phyloP scores from a whole-genome alignment of 2,329 filamentous ascomycete species.

The Arachnomyces sp. region DNA sequence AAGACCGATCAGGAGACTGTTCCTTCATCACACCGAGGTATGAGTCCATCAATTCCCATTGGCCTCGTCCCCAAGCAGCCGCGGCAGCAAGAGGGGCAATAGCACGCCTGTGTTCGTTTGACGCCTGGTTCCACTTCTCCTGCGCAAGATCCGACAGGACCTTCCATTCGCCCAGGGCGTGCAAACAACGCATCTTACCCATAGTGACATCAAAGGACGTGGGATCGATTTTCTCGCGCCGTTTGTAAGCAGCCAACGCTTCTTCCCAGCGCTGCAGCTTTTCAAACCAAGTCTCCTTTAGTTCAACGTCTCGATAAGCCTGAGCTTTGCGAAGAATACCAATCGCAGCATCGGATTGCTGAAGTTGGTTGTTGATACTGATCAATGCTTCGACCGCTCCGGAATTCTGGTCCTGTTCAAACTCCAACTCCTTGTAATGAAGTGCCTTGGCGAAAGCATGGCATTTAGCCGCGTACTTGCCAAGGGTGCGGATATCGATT shows the following conservation, averaged over 20 bases:
- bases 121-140: conserved; percentile 87
- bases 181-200: conserved; percentile 98
- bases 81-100: conserved; percentile 92
- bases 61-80: conserved; percentile 89
- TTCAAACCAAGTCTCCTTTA: conserved; percentile 98
- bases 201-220: conserved; percentile 91
- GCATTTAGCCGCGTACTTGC: conserved; percentile 89
- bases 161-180: conserved; percentile 97
- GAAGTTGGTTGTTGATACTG: conserved; percentile 97
- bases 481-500: conserved; percentile 91
- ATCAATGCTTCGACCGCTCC: conserved; percentile 94
- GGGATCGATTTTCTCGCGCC: conserved; percentile 66
- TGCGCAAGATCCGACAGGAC: conserved; percentile 78
- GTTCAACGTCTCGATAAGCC: conserved; percentile 87
- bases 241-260: conserved; percentile 82
- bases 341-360: conserved; percentile 96
- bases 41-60: conserved; percentile 98
- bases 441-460: conserved; percentile 97
- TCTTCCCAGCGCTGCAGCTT: conserved; percentile 98
- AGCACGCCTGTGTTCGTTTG: conserved; percentile 74
- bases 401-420: conserved; percentile 92
- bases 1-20: conserved; percentile 85
- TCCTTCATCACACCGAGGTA: conserved; percentile 94
- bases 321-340: conserved; percentile 95
- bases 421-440: conserved; percentile 98